Base-by-base conservation (phyloP, 192 early-diverging fungal species). In the Rhizoclosmatium sp. region DNA sequence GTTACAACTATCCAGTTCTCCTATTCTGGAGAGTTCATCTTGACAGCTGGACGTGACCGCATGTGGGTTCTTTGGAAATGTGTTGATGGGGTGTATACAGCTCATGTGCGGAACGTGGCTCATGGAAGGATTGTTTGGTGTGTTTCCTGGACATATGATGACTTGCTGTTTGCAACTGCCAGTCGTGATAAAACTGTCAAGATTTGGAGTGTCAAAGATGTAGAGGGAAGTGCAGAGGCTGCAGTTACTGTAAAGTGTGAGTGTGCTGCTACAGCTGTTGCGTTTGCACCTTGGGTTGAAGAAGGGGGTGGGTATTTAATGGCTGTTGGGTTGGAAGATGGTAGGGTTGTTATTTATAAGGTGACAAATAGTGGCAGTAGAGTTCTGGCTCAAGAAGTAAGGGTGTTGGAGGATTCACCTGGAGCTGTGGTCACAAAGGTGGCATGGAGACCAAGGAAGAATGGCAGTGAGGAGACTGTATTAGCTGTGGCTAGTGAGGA, bases 41-140 rank as follows among this genome's bases (percentile, higher is more conserved):
- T 99, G 58, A 92, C 91, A 58, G 93, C 93, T 23, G 93, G 94
- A 9, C 86, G 98, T 12, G 98, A 99, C 82, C 92, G 98, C 23
- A 82, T 92, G 7, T 97, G 96, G 97, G 87, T 91, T 0, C 69
- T 99, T 58, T 96, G 90, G 82, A 90, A 91, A 66, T 75, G 45
- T 39, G 71, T 51, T 39, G 74, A 48, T 14, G 73, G 61, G n/a
- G 71, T 79, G 42, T 75, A 44, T 46, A 84, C 81, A 56, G 80
- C 94, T 31, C 78, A 87, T 1, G 75, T 62, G 2, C 76, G 78
- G 31, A 89, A 90, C 45, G 81, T 86, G 82, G 93, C 96, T 19
- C 97, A 99, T 82, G 89, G 94, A 0, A 91, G 97, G 68, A 97
- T 99, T 65, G 91, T 99, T 21, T 99, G 97, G 97, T 92, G 93